Evolutionary conservation across 305 asterid genomes (phyloP), one percentile per base, ranked within the genome.

Genomic region (Ilex paraguariensis): DNA sequence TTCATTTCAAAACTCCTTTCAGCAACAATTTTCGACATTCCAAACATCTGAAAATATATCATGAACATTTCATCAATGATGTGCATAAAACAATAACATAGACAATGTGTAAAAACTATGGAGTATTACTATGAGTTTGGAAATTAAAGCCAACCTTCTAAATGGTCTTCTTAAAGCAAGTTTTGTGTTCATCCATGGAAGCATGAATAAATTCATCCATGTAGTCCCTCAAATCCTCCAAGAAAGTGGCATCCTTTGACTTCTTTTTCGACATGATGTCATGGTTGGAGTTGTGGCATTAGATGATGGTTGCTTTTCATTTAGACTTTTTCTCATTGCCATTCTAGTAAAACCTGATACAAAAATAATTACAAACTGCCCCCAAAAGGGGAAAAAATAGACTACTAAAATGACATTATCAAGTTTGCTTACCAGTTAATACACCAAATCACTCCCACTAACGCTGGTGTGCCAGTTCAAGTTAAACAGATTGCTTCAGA

Each of bases 151-250:
- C 7, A 62, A 62, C 69, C 66, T 72, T 66, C 36, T 62, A 31
- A 39, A 66, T 62, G 48, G 69, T 66, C 28, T 72, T 72, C 63
- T 72, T 51, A 30, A 72, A 67, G 65, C 77, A 72, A 3, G 69
- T 57, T 54, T 36, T 33, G 33, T 72, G 77, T 45, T 66, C 77
- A 62, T 66, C 73, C 65, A 62, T 66, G 17, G 73, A 72, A 49
- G 72, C 77, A 57, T 72, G 57, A 10, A 72, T 66, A 51, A 66
- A 66, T 56, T 72, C 73, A 44, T 66, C 66, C 52, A 72, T 66
- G 57, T 72, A 73, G 31, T 72, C 77, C 57, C 58, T 66, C 56
- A 72, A 65, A 44, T 66, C 77, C 68, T 72, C 65, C 58, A 72
- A 49, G 40, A 66, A 66, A 32, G 72, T 56, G 31, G 72, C 76